phyloP scores from a whole-genome alignment of 129 eudicot species.

The Helichrysum umbraculigerum region DNA sequence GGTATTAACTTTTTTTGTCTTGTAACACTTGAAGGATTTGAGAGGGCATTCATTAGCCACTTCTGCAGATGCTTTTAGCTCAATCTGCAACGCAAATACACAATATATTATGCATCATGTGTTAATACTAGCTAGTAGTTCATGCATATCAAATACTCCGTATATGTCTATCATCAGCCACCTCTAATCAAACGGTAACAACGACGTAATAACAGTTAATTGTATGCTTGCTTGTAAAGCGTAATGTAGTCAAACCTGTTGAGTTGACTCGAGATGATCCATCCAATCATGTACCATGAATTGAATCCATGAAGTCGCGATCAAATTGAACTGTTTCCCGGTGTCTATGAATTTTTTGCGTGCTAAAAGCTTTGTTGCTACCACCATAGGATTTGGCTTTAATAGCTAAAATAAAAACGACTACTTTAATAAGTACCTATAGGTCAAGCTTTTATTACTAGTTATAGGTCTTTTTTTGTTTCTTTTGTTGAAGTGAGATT shows the following conservation, averaged over 20 bases:
- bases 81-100: conserved; percentile 31
- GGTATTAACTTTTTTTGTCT: conserved; percentile 42
- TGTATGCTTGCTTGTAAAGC: too few relatives aligned
- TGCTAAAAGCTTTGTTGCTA: conserved; percentile 57
- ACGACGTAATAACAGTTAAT: too few relatives aligned
- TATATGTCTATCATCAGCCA: neutral
- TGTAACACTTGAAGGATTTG: conserved; percentile 46
- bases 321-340: conserved; percentile 62
- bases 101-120: too few relatives aligned
- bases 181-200: too few relatives aligned
- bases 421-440: neutral
- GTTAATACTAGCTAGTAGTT: neutral
- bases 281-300: conserved; percentile 72
- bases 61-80: conserved; percentile 47
- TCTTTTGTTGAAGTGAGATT: too few relatives aligned
- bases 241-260: conserved; percentile 35
- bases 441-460: neutral
- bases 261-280: conserved; percentile 54
- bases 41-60: conserved; percentile 60
- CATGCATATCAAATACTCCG: neutral
- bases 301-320: conserved; percentile 62
- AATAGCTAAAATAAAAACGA: conserved; percentile 32
- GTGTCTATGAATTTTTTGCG: conserved; percentile 53
- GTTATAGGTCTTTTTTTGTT: neutral
- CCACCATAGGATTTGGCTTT: conserved; percentile 64